Base-by-base conservation (phyloP, 2,329 filamentous ascomycete species). In the Hymenoscyphus occultus region DNA sequence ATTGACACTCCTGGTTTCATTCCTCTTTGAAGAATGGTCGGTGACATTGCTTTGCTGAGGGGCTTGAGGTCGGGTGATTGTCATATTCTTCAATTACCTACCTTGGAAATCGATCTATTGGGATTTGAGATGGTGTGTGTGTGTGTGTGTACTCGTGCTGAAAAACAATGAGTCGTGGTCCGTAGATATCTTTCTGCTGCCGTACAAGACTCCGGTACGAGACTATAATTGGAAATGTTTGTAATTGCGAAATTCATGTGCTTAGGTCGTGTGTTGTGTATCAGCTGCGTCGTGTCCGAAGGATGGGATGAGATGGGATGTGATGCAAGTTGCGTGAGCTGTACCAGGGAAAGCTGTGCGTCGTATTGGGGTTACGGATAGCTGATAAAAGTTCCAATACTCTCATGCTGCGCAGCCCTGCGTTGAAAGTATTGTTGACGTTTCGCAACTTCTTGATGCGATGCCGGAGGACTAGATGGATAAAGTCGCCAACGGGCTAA, bases 371-470 rank as follows among this genome's bases (percentile, higher is more conserved):
- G 48, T 22, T 19, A 28, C 48, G 48, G 12, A 19, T 54, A 54
- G 48, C 22, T 12, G 48, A 54, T 54, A 22, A 54, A 22, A 22
- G 28, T 13, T 28, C 19, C 19, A 28, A 54, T 35, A 35, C 2
- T 35, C 3, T 35, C 9, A 35, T 54, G 48, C 48, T 54, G 48
- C 48, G 19, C 19, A 22, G 45, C 45, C 22, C 22, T 54, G 48
- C 22, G 22, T 54, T 54, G 48, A 22, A 54, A 54, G 48, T 22
- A 5, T 14, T 12, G 22, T 28, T 12, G 22, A 54, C 48, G 48
- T 54, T 54, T 54, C 19, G 48, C 48, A 54, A 22, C 48, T 54
- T 54, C 19, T 54, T 54, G 19, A 54, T 54, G 48, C 48, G 48
- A 28, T 22, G 48, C 22, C 48, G n/a, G 19, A 54, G 48, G 19